A percentile compares a stretch with the other conserved stretches of the same genome.
Conservation (phyloP, 768 basidiomycete genomes). For the Psilocybe azurescens region DNA sequence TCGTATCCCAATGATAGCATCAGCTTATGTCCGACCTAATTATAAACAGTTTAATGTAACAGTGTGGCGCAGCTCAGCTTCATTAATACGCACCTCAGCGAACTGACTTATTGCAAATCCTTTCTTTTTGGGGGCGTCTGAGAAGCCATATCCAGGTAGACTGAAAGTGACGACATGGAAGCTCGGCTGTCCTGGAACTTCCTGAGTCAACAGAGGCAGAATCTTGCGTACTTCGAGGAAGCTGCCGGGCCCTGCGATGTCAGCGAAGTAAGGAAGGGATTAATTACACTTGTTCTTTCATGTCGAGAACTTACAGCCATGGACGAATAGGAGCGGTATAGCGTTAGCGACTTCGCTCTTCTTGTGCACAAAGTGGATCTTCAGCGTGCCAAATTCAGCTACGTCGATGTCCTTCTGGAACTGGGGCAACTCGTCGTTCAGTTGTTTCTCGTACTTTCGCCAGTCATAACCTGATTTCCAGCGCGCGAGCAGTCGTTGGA, state of each 20-base stretch:
- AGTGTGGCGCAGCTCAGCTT: neutral
- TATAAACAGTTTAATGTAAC: constrained; percentile 42
- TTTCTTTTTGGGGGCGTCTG: constrained; percentile 54
- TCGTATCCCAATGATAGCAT: constrained; percentile 54
- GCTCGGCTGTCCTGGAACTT: neutral
- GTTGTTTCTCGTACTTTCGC: constrained; percentile 49
- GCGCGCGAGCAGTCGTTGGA: constrained; percentile 48
- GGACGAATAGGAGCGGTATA: constrained; percentile 62
- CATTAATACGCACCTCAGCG: constrained; percentile 45
- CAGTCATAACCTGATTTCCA: constrained; percentile 64
- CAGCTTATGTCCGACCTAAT: constrained; percentile 39
- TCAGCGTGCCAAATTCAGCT: constrained; percentile 44
- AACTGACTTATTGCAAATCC: constrained; percentile 54
- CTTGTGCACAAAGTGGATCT: constrained; percentile 63
- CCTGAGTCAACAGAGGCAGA: neutral
- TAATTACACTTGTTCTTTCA: too few relatives aligned
- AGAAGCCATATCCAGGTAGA: constrained; percentile 66
- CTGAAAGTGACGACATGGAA: constrained; percentile 54
- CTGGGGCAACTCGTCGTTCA: constrained; percentile 59
- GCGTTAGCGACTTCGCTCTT: constrained; percentile 46
- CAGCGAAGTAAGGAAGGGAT: too few relatives aligned
- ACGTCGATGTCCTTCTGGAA: constrained; percentile 57
- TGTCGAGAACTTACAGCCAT: constrained; percentile 48
- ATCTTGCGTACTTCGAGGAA: constrained; percentile 8
- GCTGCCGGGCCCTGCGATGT: constrained; percentile 55